phyloP scores from a whole-genome alignment of 345 rosid species.

The Citrus medica region DNA sequence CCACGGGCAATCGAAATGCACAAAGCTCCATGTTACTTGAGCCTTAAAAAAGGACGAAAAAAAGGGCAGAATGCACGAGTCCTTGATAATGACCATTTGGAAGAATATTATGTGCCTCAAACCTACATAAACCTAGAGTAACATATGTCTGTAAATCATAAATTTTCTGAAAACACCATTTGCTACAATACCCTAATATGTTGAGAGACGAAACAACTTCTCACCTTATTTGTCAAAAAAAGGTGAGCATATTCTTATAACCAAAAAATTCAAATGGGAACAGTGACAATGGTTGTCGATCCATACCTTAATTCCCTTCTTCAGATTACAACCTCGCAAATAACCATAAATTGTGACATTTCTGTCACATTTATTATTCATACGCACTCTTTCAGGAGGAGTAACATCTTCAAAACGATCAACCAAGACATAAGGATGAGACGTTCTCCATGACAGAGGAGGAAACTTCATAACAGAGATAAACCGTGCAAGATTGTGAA shows the following conservation, averaged over 20 bases:
- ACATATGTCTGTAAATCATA: background rate
- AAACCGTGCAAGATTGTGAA: slow-evolving; percentile 82
- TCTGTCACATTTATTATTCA: slow-evolving; percentile 79
- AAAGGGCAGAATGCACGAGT: background rate
- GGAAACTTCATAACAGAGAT: slow-evolving; percentile 73
- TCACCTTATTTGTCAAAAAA: background rate
- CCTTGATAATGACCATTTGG: background rate
- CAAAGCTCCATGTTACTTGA: background rate
- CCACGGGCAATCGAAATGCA: background rate
- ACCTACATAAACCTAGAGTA: background rate
- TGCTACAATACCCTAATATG: background rate
- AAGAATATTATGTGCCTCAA: background rate
- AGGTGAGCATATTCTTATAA: background rate
- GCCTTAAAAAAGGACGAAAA: background rate
- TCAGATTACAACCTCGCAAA: slow-evolving; percentile 93
- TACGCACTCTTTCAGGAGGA: slow-evolving; percentile 69
- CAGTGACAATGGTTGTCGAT: slow-evolving; percentile 3
- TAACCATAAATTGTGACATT: slow-evolving; percentile 85
- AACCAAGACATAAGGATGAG: slow-evolving; percentile 87
- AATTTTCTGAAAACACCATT: background rate
- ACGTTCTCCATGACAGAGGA: slow-evolving; percentile 80
- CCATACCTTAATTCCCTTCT: slow-evolving; percentile 78
- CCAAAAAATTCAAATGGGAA: background rate
- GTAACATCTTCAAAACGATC: slow-evolving; percentile 98
- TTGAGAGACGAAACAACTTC: background rate